These are phyloP conservation scores for Psidium friedrichsthalianum DNA, from an alignment of 345 rosid genomes.

Conservation along the genomic window DNA sequence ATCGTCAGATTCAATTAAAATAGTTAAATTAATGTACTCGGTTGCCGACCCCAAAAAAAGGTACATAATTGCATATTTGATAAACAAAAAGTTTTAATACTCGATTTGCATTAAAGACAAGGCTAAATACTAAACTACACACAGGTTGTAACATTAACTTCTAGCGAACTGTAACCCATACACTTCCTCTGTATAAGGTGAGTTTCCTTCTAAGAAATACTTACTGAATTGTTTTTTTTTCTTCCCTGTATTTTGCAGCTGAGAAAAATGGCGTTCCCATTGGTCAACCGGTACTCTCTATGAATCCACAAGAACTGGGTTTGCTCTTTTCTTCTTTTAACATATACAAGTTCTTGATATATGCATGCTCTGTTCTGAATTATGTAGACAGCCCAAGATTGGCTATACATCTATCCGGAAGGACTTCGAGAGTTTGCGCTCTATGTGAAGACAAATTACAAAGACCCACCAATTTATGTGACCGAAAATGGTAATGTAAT, in stretches of 20 bases:
- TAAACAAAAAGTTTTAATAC: background rate
- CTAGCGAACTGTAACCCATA: background rate
- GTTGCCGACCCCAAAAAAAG: background rate
- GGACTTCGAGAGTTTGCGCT: constrained; percentile 28
- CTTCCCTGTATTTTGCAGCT: background rate
- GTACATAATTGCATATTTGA: background rate
- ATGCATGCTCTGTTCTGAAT: background rate
- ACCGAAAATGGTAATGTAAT: constrained; percentile 38
- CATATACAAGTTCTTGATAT: background rate
- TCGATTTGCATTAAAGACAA: background rate
- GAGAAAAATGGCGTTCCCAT: constrained; percentile 2
- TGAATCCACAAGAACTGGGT: background rate
- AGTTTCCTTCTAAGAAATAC: background rate
- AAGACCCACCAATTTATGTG: constrained; percentile 28
- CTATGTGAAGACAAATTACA: constrained; percentile 25
- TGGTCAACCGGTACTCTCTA: constrained; percentile 7
- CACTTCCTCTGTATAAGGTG: background rate
- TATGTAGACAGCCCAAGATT: constrained; percentile 20
- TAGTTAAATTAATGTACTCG: background rate
- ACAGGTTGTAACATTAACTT: background rate
- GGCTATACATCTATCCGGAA: constrained; percentile 34
- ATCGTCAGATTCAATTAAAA: background rate
- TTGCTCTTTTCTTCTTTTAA: background rate
- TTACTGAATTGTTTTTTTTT: background rate
- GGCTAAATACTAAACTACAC: background rate